Percentiles rank a stretch among this genome's conserved stretches.
Evolutionary conservation across 495 filamentous ascomycete species (phyloP).

Genomic region (Margaritispora aquatica): DNA sequence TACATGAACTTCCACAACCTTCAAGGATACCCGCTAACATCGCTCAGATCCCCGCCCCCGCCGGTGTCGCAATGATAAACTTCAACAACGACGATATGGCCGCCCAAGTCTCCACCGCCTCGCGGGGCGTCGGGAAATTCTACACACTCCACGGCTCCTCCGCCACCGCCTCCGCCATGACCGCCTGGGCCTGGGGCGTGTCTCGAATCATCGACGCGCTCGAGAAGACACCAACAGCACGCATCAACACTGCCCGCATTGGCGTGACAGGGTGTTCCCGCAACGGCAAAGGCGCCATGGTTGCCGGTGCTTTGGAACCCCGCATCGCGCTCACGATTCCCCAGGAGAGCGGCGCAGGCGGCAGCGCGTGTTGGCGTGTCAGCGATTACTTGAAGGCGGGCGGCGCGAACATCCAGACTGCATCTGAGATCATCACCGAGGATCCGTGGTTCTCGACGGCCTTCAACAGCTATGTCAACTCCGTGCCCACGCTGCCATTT

Average conservation of each 20-base stretch:
- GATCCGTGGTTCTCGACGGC: conserved; percentile 44
- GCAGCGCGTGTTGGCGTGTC: conserved; percentile 46
- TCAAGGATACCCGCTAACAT: too few relatives aligned
- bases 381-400: conserved; percentile 33
- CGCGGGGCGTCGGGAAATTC: conserved; percentile 41
- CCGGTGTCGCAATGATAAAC: conserved; percentile 37
- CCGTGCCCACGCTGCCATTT: conserved; percentile 34
- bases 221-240: conserved; percentile 33
- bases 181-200: conserved; percentile 49
- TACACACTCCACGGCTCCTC: conserved; percentile 40
- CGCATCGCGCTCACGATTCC: conserved; percentile 47
- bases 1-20: too few relatives aligned
- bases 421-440: conserved; percentile 41
- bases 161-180: conserved; percentile 41
- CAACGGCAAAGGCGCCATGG: conserved; percentile 48
- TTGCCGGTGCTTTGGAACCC: conserved; percentile 42
- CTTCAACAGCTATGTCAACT: conserved; percentile 36
- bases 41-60: conserved; percentile 44
- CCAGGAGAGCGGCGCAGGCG: conserved; percentile 45
- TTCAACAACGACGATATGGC: conserved; percentile 46
- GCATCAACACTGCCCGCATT: conserved; percentile 40
- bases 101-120: conserved; percentile 30
- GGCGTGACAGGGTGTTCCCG: conserved; percentile 48
- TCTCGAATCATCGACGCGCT: conserved; percentile 46
- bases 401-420: conserved; percentile 45